A percentile compares a stretch with the other conserved stretches of the same genome.
Conservation (phyloP, 441 rosid genomes). For the Corymbia citriodora region DNA sequence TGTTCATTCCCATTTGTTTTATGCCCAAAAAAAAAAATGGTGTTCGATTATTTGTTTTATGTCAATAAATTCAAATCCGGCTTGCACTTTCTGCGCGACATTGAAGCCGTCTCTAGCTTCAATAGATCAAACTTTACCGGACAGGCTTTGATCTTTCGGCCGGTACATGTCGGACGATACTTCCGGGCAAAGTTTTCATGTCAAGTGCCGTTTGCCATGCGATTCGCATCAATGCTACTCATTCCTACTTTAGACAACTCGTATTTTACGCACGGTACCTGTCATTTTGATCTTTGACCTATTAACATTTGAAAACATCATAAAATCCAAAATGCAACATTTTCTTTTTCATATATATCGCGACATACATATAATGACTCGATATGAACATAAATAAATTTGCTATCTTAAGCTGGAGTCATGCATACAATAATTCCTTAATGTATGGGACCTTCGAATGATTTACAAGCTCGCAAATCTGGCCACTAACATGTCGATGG, state of each 20-base stretch:
- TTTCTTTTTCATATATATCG: no score
- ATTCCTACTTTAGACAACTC: neutral
- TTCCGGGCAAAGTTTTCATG: neutral
- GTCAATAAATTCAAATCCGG: neutral
- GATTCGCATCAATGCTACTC: neutral
- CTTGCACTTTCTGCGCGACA: neutral
- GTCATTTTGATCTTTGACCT: neutral
- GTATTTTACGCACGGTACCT: neutral
- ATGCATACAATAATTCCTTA: no score
- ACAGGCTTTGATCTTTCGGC: neutral
- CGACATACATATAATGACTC: neutral
- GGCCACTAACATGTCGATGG: rapidly evolving
- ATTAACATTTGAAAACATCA: neutral
- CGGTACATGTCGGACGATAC: neutral
- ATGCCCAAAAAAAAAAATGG: neutral
- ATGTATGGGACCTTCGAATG: no score
- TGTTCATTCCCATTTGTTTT: neutral
- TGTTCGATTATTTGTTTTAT: neutral
- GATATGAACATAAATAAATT: neutral
- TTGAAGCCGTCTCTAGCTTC: neutral
- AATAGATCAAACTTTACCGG: neutral
- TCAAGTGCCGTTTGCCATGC: neutral
- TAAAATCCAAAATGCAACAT: neutral
- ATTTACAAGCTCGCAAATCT: neutral
- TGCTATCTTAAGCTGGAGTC: neutral